Evolutionary conservation across 2,329 filamentous ascomycete species (phyloP).

Genomic region (Blastomyces gilchristii): DNA sequence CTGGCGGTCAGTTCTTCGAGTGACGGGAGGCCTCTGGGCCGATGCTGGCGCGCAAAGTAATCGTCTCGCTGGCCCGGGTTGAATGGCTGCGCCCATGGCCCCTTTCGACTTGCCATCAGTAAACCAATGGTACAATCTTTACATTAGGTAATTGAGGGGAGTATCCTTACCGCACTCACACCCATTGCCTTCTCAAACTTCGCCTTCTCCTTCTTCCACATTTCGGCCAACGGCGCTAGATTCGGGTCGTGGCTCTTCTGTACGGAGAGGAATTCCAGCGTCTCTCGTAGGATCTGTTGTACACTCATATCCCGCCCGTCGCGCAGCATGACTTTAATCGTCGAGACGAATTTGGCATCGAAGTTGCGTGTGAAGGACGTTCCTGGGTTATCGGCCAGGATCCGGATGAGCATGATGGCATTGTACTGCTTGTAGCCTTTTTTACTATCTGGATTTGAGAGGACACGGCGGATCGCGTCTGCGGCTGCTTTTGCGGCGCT

Average conservation of each 20-base stretch:
- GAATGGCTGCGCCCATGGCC: slow-evolving; percentile 9
- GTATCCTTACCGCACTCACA: slow-evolving; percentile 29
- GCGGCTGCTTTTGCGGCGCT: slow-evolving; percentile 73
- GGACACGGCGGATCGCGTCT: slow-evolving; percentile 67
- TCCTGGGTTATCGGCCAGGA: slow-evolving; percentile 85
- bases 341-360: slow-evolving; percentile 71
- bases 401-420: slow-evolving; percentile 87
- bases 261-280: slow-evolving; percentile 64
- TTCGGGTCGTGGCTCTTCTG: slow-evolving; percentile 66
- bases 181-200: slow-evolving; percentile 39
- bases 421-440: slow-evolving; percentile 79
- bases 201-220: slow-evolving; percentile 75
- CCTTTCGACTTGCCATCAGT: not conserved
- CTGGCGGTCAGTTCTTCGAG: slow-evolving; percentile 69
- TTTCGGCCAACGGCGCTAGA: slow-evolving; percentile 57
- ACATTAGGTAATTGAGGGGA: not conserved
- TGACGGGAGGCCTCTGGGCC: slow-evolving; percentile 45
- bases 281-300: slow-evolving; percentile 78
- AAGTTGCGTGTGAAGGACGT: slow-evolving; percentile 82
- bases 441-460: slow-evolving; percentile 58
- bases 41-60: slow-evolving; percentile 16
- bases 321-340: slow-evolving; percentile 63
- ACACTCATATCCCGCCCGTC: slow-evolving; percentile 63
- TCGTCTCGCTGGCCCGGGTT: slow-evolving; percentile 14
- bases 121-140: not conserved